phyloP scores from a whole-genome alignment of 176 grass and related monocot genomes.

The Typha latifolia region DNA sequence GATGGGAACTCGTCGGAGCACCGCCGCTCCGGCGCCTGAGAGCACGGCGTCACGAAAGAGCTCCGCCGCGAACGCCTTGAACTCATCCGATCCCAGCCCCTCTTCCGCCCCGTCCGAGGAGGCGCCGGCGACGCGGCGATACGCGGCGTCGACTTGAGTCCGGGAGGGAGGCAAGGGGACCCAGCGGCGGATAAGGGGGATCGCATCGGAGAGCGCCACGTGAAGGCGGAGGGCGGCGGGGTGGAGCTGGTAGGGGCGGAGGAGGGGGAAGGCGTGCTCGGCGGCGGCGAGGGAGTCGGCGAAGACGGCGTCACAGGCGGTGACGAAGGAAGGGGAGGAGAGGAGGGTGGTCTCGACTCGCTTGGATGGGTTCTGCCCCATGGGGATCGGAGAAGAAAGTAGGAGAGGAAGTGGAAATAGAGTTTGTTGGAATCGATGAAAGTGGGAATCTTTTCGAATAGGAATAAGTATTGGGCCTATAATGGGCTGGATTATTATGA shows the following conservation, averaged over 20 bases:
- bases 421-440: no score
- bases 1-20: slow-evolving; percentile 31
- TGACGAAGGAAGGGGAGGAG: slow-evolving; percentile 10
- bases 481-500: no score
- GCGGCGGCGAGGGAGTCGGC: slow-evolving; percentile 39
- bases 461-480: no score
- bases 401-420: no score
- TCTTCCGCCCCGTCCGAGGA: not conserved
- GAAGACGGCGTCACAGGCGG: slow-evolving; percentile 9
- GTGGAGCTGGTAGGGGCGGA: slow-evolving; percentile 1
- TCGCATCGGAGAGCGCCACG: slow-evolving; percentile 17
- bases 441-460: no score
- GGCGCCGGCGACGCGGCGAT: not conserved
- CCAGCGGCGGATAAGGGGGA: not conserved
- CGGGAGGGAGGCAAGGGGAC: not conserved
- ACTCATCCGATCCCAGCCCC: not conserved
- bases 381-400: not conserved
- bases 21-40: slow-evolving; percentile 32
- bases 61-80: not conserved
- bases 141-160: not conserved
- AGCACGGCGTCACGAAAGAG: not conserved
- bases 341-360: slow-evolving; percentile 41
- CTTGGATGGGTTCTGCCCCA: slow-evolving; percentile 40
- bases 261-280: not conserved
- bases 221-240: slow-evolving; percentile 34